Conservation (phyloP, 2,329 filamentous ascomycete species). For the Cordyceps cateniannulata region DNA sequence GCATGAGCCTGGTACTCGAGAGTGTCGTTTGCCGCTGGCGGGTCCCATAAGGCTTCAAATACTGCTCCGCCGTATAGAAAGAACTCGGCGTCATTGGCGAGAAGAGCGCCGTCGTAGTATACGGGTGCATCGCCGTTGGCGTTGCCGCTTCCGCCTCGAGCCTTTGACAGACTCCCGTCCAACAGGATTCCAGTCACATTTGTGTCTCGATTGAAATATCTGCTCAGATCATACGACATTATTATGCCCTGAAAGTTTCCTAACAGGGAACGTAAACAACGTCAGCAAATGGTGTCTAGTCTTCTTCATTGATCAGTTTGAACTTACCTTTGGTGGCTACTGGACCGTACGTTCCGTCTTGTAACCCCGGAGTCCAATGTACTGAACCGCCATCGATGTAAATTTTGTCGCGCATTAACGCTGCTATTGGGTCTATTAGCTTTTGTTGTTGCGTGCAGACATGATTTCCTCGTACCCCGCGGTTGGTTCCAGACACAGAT, state of each 20-base stretch:
- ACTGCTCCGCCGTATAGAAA: conserved; percentile 57
- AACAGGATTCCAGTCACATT: conserved; percentile 50
- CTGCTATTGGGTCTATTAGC: conserved; percentile 32
- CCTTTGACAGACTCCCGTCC: conserved; percentile 38
- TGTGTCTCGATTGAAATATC: conserved; percentile 41
- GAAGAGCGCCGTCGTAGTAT: conserved; percentile 56
- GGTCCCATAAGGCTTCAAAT: conserved; percentile 28
- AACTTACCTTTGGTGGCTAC: conserved; percentile 33
- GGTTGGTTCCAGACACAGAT: conserved; percentile 53
- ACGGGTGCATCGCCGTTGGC: conserved; percentile 48
- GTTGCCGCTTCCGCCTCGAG: conserved; percentile 38
- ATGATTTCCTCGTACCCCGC: conserved; percentile 29
- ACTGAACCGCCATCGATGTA: conserved; percentile 59
- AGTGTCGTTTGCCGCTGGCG: conserved; percentile 37
- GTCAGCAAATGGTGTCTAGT: conserved; percentile 8
- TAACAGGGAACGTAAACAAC: conserved; percentile 18
- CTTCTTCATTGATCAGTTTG: too few species aligned
- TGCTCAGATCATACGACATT: conserved; percentile 52
- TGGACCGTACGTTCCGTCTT: conserved; percentile 32
- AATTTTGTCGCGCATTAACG: conserved; percentile 53
- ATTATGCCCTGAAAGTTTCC: conserved; percentile 47
- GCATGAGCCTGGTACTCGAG: conserved; percentile 46
- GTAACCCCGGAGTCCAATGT: conserved; percentile 44
- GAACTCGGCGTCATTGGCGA: conserved; percentile 58
- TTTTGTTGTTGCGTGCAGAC: neutral